These are phyloP conservation scores for Oryza officinalis DNA, from an alignment of 176 grass and related monocot species.

Conservation along the genomic window DNA sequence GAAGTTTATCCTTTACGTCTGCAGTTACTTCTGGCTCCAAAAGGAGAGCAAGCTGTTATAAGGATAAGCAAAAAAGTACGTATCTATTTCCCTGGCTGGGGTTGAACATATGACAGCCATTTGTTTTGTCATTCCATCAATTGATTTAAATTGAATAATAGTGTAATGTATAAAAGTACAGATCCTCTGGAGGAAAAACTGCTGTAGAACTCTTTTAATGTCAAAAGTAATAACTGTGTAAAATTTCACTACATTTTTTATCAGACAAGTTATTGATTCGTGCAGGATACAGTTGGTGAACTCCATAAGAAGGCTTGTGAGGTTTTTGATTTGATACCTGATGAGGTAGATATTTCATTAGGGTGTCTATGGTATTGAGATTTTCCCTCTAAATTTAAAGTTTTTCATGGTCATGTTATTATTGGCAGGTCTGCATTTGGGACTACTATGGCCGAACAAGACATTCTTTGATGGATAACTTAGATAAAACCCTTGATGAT, in stretches of 20 bases:
- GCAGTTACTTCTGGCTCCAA: constrained; percentile 81
- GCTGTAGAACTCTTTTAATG: constrained; percentile 8
- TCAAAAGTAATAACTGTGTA: not conserved
- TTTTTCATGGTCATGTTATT: constrained; percentile 22
- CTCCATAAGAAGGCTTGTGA: constrained; percentile 87
- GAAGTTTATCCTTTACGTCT: constrained; percentile 99
- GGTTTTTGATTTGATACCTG: constrained; percentile 82
- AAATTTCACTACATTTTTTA: not conserved
- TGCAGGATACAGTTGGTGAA: constrained; percentile 83
- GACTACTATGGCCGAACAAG: constrained; percentile 93
- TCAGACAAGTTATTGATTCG: constrained; percentile 5
- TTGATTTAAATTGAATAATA: constrained; percentile 1
- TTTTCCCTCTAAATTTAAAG: constrained; percentile 12
- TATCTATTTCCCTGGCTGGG: constrained; percentile 27
- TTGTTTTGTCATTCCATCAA: constrained; percentile 26
- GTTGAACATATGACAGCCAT: constrained; percentile 1
- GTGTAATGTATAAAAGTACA: constrained; percentile 2
- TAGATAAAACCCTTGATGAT: constrained; percentile 96
- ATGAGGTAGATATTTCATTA: constrained; percentile 65
- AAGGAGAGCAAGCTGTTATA: constrained; percentile 81
- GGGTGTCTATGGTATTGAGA: not conserved
- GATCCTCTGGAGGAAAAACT: not conserved
- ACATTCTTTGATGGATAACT: constrained; percentile 92
- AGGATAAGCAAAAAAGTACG: constrained; percentile 98
- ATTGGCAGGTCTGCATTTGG: constrained; percentile 79